A percentile compares a stretch with the other conserved stretches of the same genome.
phyloP scores from a whole-genome alignment of 2,329 filamentous ascomycete genomes.

The Arthrobotrys iridis region DNA sequence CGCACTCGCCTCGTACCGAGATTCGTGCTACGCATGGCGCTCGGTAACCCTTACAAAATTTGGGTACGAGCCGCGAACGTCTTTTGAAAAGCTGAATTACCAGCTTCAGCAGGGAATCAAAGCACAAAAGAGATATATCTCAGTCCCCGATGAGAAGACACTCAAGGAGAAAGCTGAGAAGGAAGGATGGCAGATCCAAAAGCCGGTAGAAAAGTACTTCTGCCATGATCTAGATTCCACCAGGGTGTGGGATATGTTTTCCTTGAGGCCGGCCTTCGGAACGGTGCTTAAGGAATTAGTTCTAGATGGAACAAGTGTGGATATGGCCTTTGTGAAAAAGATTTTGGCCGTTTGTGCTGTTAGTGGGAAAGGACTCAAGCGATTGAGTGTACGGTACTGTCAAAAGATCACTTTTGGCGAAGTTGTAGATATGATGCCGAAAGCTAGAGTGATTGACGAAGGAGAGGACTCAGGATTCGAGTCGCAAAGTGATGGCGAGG shows the following conservation, averaged over 20 bases:
- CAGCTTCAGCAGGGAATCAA: conserved; percentile 32
- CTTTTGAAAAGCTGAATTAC: conserved; percentile 30
- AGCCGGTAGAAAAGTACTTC: conserved; percentile 39
- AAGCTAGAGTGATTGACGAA: conserved; percentile 8
- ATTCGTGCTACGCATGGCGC: conserved; percentile 51
- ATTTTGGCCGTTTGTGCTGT: conserved; percentile 37
- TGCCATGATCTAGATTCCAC: conserved; percentile 28
- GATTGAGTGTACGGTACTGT: conserved; percentile 44
- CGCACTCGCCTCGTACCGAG: conserved; percentile 29
- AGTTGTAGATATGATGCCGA: conserved; percentile 32
- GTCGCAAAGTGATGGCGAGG: conserved; percentile 37
- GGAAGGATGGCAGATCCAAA: conserved; percentile 16
- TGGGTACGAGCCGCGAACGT: conserved; percentile 42
- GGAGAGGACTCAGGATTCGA: conserved; percentile 44
- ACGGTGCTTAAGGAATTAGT: conserved; percentile 40
- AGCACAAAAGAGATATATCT: conserved; percentile 36
- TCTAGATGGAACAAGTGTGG: conserved; percentile 38
- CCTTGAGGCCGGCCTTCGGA: conserved; percentile 32
- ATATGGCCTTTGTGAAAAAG: conserved; percentile 42
- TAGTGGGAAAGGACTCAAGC: conserved; percentile 40
- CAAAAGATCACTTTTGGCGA: conserved; percentile 20
- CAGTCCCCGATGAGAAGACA: conserved; percentile 24
- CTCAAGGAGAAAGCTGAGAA: conserved; percentile 16
- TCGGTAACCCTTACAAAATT: conserved; percentile 34
- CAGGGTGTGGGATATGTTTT: conserved; percentile 48